These are phyloP conservation scores for Umbelopsis isabellina DNA, from an alignment of 192 early-diverging fungal genomes.

Conservation along the genomic window DNA sequence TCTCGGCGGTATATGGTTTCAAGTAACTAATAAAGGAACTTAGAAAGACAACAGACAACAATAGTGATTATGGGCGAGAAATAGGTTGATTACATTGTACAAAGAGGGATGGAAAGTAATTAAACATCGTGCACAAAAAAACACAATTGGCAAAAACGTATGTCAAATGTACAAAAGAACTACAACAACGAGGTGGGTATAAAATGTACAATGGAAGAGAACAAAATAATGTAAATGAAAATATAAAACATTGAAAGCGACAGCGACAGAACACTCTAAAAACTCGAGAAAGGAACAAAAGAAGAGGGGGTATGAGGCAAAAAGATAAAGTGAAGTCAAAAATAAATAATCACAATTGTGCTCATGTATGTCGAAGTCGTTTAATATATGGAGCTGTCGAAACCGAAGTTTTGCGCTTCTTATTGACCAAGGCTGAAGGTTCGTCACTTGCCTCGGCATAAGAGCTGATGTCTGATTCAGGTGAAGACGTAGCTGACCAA, in stretches of 20 bases:
- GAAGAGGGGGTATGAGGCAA: not conserved
- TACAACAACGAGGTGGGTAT: not conserved
- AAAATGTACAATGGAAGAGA: not conserved
- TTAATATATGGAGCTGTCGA: not conserved
- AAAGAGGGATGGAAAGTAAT: too few species aligned
- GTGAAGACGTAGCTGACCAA: slow-evolving; percentile 16
- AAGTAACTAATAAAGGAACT: too few species aligned
- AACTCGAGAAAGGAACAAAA: not conserved
- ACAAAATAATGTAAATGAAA: not conserved
- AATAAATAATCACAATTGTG: not conserved
- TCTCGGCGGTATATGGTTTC: too few species aligned
- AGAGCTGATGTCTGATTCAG: slow-evolving; percentile 20
- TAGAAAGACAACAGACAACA: too few species aligned
- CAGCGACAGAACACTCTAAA: not conserved
- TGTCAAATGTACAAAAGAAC: not conserved
- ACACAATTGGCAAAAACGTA: not conserved
- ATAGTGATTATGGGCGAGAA: too few species aligned
- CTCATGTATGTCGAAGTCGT: slow-evolving; percentile 6
- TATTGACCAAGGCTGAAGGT: not conserved
- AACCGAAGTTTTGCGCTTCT: not conserved
- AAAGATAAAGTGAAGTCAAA: not conserved
- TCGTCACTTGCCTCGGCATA: slow-evolving; percentile 9
- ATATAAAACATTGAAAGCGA: not conserved
- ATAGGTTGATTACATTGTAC: too few species aligned
- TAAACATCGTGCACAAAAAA: not conserved